A percentile compares a stretch with the other conserved stretches of the same genome.
Evolutionary conservation across 116 monocot species (phyloP).

Genomic region (Thalassia testudinum): DNA sequence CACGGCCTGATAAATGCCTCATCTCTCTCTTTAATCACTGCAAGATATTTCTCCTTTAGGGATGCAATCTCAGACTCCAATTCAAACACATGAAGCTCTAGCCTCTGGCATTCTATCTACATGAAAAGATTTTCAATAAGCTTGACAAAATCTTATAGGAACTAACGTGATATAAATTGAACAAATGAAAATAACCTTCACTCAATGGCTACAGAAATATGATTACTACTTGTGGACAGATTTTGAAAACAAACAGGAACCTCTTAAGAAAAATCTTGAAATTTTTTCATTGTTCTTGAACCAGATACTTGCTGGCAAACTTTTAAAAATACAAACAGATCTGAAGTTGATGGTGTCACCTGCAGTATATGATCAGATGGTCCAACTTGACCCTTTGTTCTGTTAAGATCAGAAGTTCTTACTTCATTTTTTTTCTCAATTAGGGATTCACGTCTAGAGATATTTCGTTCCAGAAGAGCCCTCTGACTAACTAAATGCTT

Average conservation of each 20-base stretch:
- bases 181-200: neutral
- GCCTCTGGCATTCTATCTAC: conserved; percentile 54
- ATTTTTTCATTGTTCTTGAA: no score
- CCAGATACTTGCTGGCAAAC: no score
- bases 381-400: conserved; percentile 14
- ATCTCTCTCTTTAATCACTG: conserved; percentile 45
- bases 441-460: conserved; percentile 43
- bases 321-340: no score
- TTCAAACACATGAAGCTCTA: conserved; percentile 56
- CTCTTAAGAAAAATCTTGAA: no score
- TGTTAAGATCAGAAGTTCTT: conserved; percentile 30
- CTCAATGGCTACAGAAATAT: no score
- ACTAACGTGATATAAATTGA: no score
- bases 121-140: conserved; percentile 4
- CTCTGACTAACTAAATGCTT: conserved; percentile 56
- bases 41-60: conserved; percentile 34
- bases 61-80: conserved; percentile 61
- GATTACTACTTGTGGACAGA: no score
- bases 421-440: conserved; percentile 42
- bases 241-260: no score
- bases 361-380: conserved; percentile 26
- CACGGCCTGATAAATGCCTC: conserved; percentile 23
- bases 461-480: conserved; percentile 57
- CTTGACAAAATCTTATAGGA: neutral
- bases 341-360: no score